These are phyloP conservation scores for Globisporangium abappressorium DNA, from an alignment of 352 stramenopile species.

Conservation along the genomic window DNA sequence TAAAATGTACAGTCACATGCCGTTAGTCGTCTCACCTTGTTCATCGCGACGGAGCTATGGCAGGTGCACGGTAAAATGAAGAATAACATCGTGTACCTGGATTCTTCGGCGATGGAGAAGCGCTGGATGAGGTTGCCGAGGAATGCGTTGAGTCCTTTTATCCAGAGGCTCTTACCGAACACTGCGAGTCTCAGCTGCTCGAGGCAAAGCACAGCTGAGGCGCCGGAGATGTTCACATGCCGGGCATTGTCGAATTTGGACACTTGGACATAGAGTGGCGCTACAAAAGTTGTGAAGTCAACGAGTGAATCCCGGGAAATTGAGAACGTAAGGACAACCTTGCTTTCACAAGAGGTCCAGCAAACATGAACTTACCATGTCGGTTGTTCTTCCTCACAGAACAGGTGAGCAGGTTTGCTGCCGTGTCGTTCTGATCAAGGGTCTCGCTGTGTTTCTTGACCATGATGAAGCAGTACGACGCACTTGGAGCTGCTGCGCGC, in stretches of 20 bases:
- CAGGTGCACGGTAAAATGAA: too few relatives aligned
- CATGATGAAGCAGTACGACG: conserved; percentile 73
- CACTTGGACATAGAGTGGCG: conserved; percentile 73
- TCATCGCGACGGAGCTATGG: too few relatives aligned
- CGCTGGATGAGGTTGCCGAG: conserved; percentile 72
- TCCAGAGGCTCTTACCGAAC: conserved; percentile 72
- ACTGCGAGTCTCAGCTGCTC: conserved; percentile 73
- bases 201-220: conserved; percentile 67
- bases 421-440: conserved; percentile 63
- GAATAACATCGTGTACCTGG: too few relatives aligned
- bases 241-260: conserved; percentile 71
- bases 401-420: conserved; percentile 71
- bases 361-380: conserved; percentile 30
- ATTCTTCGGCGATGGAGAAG: conserved; percentile 39
- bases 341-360: background rate
- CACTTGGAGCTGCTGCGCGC: conserved; percentile 43
- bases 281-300: conserved; percentile 14
- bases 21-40: too few relatives aligned
- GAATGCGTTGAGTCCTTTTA: conserved; percentile 69
- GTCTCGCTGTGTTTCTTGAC: conserved; percentile 62
- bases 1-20: too few relatives aligned
- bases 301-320: background rate
- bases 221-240: conserved; percentile 72
- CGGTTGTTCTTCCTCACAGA: conserved; percentile 76
- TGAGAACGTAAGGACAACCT: background rate